These are phyloP conservation scores for Dichotomocladium elegans DNA, from an alignment of 371 early-diverging fungal genomes.

Conservation along the genomic window DNA sequence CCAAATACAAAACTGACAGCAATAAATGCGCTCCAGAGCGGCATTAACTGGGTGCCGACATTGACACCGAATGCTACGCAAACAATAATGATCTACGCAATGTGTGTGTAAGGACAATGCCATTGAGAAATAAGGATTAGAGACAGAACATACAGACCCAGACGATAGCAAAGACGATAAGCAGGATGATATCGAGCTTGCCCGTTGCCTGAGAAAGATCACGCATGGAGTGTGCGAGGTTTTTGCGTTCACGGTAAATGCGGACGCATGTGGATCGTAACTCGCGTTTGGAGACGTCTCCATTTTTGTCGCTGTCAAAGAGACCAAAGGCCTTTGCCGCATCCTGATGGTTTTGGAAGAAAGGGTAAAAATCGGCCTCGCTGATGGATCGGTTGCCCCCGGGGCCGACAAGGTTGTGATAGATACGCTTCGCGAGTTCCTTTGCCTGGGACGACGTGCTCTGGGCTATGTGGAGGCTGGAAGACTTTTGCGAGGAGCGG, in stretches of 20 bases:
- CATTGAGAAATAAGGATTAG: background rate
- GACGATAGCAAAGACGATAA: conserved; percentile 44
- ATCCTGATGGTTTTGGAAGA: conserved; percentile 54
- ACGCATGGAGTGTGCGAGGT: conserved; percentile 55
- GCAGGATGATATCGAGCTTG: conserved; percentile 62
- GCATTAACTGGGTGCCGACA: conserved; percentile 58
- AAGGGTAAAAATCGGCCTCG: conserved; percentile 53
- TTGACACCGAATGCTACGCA: conserved; percentile 58
- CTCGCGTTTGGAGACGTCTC: conserved; percentile 62
- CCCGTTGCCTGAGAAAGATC: conserved; percentile 73
- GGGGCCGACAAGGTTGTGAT: conserved; percentile 33
- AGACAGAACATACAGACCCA: conserved; percentile 17
- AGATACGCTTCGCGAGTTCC: conserved; percentile 49
- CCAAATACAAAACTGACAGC: conserved; percentile 67
- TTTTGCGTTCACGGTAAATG: conserved; percentile 64
- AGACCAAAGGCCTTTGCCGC: conserved; percentile 67
- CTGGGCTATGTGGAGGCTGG: background rate
- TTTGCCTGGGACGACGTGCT: conserved; percentile 39
- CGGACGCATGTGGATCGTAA: conserved; percentile 57
- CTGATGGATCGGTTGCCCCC: conserved; percentile 37
- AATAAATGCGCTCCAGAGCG: conserved; percentile 57
- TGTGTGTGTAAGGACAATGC: background rate
- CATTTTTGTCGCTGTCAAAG: conserved; percentile 73
- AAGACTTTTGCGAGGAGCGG: background rate
- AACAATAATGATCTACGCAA: conserved; percentile 31